phyloP scores from a whole-genome alignment of 2,329 filamentous ascomycete genomes.

The Colletotrichum tamarilloi region DNA sequence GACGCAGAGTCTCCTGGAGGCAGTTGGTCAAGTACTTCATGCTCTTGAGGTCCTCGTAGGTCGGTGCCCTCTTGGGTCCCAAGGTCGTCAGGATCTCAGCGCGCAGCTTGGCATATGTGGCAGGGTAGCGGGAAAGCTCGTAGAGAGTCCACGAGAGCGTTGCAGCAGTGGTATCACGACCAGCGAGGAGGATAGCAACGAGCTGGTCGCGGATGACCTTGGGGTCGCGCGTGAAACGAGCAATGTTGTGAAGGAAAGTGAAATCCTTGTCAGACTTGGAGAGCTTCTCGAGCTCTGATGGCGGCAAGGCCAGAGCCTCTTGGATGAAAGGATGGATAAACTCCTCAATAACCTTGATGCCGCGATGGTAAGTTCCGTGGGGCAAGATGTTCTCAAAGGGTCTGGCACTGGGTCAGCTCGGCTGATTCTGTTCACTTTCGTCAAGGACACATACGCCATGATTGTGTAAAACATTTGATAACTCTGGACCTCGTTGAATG shows the following conservation, averaged over 20 bases:
- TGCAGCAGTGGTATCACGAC: constrained; percentile 65
- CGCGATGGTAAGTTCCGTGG: constrained; percentile 67
- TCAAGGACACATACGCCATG: constrained; percentile 45
- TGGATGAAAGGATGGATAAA: constrained; percentile 80
- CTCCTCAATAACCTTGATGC: constrained; percentile 72
- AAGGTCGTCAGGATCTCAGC: constrained; percentile 56
- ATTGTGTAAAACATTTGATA: constrained; percentile 72
- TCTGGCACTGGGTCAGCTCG: constrained; percentile 47
- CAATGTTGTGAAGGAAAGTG: constrained; percentile 83
- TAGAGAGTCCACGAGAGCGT: constrained; percentile 61
- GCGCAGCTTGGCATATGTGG: constrained; percentile 55
- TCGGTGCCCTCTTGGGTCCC: constrained; percentile 50
- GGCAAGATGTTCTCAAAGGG: constrained; percentile 70
- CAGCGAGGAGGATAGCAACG: constrained; percentile 73
- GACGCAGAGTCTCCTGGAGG: constrained; percentile 80
- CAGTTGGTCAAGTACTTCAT: constrained; percentile 85
- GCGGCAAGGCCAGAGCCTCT: constrained; percentile 69
- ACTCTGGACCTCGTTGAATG: constrained; percentile 77
- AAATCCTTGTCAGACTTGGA: constrained; percentile 74
- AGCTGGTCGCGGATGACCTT: constrained; percentile 80
- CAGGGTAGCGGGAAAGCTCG: constrained; percentile 52
- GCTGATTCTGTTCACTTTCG: neutral
- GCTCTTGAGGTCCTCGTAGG: constrained; percentile 42
- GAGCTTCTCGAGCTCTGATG: constrained; percentile 75
- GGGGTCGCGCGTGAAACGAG: constrained; percentile 71